Evolutionary conservation across 1,139 yeast species (phyloP).

Genomic region (Suhomyces bribrorum): DNA sequence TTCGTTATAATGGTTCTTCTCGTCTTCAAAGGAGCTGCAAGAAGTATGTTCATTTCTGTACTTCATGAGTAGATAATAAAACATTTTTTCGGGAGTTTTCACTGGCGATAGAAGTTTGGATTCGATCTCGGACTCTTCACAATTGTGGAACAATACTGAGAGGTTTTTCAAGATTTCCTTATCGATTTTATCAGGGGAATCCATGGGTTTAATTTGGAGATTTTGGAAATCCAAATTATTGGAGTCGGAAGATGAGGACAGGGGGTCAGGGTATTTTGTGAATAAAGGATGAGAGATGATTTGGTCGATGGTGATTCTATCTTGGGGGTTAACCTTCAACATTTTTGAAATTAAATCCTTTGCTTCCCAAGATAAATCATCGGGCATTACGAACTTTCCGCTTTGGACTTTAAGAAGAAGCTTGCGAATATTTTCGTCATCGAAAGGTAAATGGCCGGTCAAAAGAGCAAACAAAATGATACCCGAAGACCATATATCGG

Average conservation of each 20-base stretch:
- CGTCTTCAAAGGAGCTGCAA: conserved; percentile 21
- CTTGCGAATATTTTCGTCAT: conserved; percentile 90
- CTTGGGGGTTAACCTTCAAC: conserved; percentile 76
- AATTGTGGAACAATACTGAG: conserved; percentile 90
- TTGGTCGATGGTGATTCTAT: conserved; percentile 72
- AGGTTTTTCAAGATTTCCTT: conserved; percentile 80
- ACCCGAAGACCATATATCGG: conserved; percentile 99
- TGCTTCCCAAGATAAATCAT: conserved; percentile 76
- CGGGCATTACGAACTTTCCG: conserved; percentile 85
- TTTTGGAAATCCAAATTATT: conserved; percentile 30
- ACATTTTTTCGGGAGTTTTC: conserved; percentile 83
- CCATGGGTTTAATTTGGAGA: conserved; percentile 49
- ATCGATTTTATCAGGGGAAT: conserved; percentile 64
- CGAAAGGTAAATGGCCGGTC: conserved; percentile 95
- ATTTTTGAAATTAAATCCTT: conserved; percentile 80
- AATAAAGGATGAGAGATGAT: conserved; percentile 80
- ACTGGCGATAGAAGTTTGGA: conserved; percentile 57
- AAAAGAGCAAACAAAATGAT: conserved; percentile 88
- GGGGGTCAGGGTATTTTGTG: conserved; percentile 62
- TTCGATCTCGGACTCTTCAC: conserved; percentile 60
- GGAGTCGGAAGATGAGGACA: conserved; percentile 18
- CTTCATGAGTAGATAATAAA: conserved; percentile 78
- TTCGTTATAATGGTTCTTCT: conserved; percentile 19
- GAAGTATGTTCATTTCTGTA: conserved; percentile 75
- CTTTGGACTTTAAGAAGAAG: conserved; percentile 85